phyloP scores from a whole-genome alignment of 2,329 filamentous ascomycete species.

The Clonostachys byssicola region DNA sequence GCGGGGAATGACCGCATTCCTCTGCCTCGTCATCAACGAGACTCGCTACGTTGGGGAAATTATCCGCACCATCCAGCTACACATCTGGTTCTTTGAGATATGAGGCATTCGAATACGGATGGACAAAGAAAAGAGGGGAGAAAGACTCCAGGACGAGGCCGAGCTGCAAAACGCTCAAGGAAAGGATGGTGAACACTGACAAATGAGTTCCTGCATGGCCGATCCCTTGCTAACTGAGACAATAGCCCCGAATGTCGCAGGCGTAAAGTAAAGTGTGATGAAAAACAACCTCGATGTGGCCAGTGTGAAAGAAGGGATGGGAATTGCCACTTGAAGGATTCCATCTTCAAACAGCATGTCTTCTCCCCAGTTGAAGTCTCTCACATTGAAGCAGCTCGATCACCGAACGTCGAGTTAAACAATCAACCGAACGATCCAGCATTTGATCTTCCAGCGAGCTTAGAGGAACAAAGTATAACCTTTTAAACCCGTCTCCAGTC shows the following conservation, averaged over 20 bases:
- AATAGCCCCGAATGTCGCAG: background rate
- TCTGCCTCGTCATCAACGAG: no score
- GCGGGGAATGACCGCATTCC: no score
- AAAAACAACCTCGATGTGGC: background rate
- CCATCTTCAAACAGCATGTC: background rate
- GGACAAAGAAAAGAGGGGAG: no score
- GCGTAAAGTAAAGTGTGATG: background rate
- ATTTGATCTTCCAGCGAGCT: background rate
- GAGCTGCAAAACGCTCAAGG: slow-evolving; percentile 20
- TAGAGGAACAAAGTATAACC: background rate
- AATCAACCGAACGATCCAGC: background rate
- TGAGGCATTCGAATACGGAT: no score
- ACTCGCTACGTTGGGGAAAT: no score
- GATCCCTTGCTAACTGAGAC: background rate
- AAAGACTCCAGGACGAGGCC: no score
- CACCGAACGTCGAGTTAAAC: background rate
- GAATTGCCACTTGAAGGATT: background rate
- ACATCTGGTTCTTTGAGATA: no score
- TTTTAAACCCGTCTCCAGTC: background rate
- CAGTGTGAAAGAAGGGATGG: background rate
- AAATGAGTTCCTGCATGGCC: background rate
- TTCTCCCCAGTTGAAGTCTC: background rate
- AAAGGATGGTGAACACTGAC: slow-evolving; percentile 7
- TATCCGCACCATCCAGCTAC: no score
- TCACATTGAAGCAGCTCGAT: background rate